Evolutionary conservation across 768 basidiomycete species (phyloP).

Genomic region (Jaapia argillacea): DNA sequence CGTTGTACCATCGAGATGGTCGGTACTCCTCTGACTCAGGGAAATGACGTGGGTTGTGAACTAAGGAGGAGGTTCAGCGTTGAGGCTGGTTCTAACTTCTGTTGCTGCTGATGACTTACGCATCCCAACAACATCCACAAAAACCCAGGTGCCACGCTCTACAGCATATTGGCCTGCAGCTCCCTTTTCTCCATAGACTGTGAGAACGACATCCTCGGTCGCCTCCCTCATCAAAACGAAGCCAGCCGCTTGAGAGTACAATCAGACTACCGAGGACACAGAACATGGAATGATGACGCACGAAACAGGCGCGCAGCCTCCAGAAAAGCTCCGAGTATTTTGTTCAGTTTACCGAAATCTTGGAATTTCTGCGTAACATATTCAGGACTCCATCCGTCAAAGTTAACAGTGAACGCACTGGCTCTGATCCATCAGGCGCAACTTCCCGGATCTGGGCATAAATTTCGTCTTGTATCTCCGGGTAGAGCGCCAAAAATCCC

Average conservation of each 20-base stretch:
- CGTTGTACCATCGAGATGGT: slow-evolving; percentile 28
- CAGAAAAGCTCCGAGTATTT: slow-evolving; percentile 18
- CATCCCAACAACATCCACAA: slow-evolving; percentile 21
- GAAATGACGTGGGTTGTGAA: slow-evolving; percentile 26
- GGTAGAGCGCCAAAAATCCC: slow-evolving; percentile 21
- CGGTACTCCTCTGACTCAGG: slow-evolving; percentile 25
- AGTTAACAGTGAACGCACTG: slow-evolving; percentile 8
- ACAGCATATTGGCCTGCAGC: slow-evolving; percentile 11
- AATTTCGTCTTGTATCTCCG: slow-evolving; percentile 20
- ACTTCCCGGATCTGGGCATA: slow-evolving; percentile 19
- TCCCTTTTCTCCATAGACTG: slow-evolving; percentile 8
- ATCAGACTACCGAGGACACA: neutral
- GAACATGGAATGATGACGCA: slow-evolving; percentile 8
- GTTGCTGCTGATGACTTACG: slow-evolving; percentile 13
- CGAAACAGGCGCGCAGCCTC: slow-evolving; percentile 25
- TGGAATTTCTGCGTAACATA: neutral
- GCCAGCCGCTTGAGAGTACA: slow-evolving; percentile 15
- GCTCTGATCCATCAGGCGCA: slow-evolving; percentile 12
- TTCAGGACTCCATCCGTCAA: too few relatives aligned
- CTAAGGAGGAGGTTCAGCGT: slow-evolving; percentile 10
- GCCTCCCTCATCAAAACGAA: slow-evolving; percentile 19
- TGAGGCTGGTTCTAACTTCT: neutral
- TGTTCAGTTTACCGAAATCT: slow-evolving; percentile 19
- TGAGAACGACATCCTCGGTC: slow-evolving; percentile 15
- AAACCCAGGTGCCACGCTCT: slow-evolving; percentile 16